These are phyloP conservation scores for Salicornia ramosissima DNA, from an alignment of 148 eudicot species.

Conservation along the genomic window DNA sequence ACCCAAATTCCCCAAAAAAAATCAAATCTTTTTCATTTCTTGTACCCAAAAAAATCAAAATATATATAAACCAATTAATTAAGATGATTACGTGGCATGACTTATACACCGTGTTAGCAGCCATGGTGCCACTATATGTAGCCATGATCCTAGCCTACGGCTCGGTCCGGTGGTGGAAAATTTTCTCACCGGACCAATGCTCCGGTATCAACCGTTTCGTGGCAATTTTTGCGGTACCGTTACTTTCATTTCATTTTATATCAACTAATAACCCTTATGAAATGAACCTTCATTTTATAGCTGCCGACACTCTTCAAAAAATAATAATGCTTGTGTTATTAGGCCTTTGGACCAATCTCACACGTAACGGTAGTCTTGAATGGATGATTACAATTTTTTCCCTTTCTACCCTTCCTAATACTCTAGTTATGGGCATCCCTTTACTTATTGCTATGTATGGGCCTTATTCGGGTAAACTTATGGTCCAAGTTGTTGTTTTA, in stretches of 20 bases:
- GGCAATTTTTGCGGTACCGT: constrained; percentile 67
- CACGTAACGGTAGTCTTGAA: constrained; percentile 51
- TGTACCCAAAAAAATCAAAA: background rate
- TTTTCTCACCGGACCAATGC: constrained; percentile 79
- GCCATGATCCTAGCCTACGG: constrained; percentile 88
- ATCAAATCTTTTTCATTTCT: background rate
- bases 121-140: constrained; percentile 73
- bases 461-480: constrained; percentile 39
- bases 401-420: constrained; percentile 63
- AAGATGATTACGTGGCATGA: constrained; percentile 66
- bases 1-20: too few species aligned
- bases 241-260: constrained; percentile 77
- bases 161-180: constrained; percentile 84
- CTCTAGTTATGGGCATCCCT: constrained; percentile 82
- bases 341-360: constrained; percentile 47
- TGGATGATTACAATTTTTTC: constrained; percentile 78
- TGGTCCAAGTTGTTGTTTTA: constrained; percentile 73
- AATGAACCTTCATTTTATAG: constrained; percentile 65
- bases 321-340: constrained; percentile 45
- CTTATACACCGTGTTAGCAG: constrained; percentile 67
- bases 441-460: constrained; percentile 74
- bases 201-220: constrained; percentile 85
- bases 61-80: too few species aligned
- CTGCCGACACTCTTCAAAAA: constrained; percentile 73
- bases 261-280: constrained; percentile 55